phyloP scores from a whole-genome alignment of 495 filamentous ascomycete genomes.

The Aspergillus hancockii region DNA sequence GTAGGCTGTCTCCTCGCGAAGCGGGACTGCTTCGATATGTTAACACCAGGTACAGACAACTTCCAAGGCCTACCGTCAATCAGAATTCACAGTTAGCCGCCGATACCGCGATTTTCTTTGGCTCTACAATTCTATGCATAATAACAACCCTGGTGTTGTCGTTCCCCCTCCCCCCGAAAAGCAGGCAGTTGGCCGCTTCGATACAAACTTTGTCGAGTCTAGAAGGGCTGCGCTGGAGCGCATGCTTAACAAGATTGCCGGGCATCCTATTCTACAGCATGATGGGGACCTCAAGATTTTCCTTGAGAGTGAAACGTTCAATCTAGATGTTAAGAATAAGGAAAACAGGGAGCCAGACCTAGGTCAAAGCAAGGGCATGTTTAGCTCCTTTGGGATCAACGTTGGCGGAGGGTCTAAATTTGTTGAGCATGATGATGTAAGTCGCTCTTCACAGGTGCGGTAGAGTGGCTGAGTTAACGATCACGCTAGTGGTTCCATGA shows the following conservation, averaged over 20 bases:
- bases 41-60: conserved; percentile 63
- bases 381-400: conserved; percentile 78
- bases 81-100: conserved; percentile 87
- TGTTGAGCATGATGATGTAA: conserved; percentile 95
- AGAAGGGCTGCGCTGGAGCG: conserved; percentile 86
- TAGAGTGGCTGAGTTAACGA: conserved; percentile 6
- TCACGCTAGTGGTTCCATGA: conserved; percentile 88
- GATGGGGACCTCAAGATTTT: conserved; percentile 95
- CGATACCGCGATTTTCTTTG: conserved; percentile 96
- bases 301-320: conserved; percentile 93
- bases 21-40: neutral
- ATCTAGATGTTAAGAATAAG: conserved; percentile 95
- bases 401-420: conserved; percentile 80
- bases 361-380: conserved; percentile 88
- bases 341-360: conserved; percentile 86
- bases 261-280: conserved; percentile 87
- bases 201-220: conserved; percentile 94
- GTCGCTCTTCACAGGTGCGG: conserved; percentile 26
- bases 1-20: conserved; percentile 43
- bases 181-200: conserved; percentile 94
- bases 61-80: conserved; percentile 89
- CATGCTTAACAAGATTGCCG: conserved; percentile 94
- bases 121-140: conserved; percentile 92
- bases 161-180: conserved; percentile 97
- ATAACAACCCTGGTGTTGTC: conserved; percentile 91